phyloP scores from a whole-genome alignment of 805 yeast genomes.

The Kluyveromyces siamensis region DNA sequence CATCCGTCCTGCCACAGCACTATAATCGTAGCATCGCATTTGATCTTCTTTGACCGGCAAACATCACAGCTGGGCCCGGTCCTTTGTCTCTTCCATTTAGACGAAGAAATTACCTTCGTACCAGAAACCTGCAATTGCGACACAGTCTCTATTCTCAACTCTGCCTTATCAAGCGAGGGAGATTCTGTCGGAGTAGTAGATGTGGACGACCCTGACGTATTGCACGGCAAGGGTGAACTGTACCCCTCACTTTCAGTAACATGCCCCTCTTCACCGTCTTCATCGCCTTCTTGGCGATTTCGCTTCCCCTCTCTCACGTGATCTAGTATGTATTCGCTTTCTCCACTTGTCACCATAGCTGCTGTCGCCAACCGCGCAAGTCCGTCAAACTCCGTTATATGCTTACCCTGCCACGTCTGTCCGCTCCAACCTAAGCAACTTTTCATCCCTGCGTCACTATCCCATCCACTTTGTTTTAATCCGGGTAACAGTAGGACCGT shows the following conservation, averaged over 20 bases:
- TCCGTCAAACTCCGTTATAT: too few relatives aligned
- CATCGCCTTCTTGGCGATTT: not conserved
- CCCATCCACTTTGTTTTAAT: not conserved
- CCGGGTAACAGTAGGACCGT: not conserved
- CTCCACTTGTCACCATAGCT: too few relatives aligned
- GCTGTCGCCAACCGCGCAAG: too few relatives aligned
- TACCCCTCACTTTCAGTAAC: not conserved
- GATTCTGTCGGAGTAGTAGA: not conserved
- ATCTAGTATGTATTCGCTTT: not conserved
- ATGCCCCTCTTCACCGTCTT: not conserved
- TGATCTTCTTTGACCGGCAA: constrained; percentile 60
- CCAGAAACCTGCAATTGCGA: not conserved
- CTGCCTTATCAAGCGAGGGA: not conserved
- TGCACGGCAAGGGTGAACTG: not conserved
- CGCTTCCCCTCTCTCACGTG: not conserved
- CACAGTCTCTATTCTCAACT: too few relatives aligned
- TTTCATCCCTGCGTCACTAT: not conserved
- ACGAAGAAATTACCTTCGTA: constrained; percentile 1
- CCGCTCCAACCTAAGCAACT: not conserved
- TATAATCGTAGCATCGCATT: constrained; percentile 59
- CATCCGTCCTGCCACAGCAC: constrained; percentile 27
- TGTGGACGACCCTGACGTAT: not conserved
- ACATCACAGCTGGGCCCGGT: constrained; percentile 69
- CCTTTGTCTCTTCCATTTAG: constrained; percentile 41
- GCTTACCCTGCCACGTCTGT: not conserved